Conservation (phyloP, 495 filamentous ascomycete species). For the Lasiosphaeria miniovina region DNA sequence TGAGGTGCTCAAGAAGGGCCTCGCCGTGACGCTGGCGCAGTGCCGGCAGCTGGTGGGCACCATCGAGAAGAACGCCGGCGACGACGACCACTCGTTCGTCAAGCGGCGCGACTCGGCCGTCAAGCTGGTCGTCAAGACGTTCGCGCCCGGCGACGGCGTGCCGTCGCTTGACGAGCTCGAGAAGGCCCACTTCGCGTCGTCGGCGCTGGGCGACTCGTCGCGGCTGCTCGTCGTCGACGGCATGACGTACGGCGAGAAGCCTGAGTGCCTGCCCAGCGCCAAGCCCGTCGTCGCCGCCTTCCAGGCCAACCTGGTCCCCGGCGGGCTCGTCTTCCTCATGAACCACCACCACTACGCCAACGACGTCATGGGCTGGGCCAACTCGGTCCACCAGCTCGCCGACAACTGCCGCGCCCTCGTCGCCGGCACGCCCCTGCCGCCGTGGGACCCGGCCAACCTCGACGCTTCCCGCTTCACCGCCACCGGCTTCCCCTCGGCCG, state of each 20-base stretch:
- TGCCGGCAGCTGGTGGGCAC: conserved; percentile 41
- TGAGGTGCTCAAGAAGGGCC: conserved; percentile 32
- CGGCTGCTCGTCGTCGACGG: conserved; percentile 31
- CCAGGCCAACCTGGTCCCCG: conserved; percentile 42
- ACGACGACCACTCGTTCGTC: conserved; percentile 37
- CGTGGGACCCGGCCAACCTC: conserved; percentile 33
- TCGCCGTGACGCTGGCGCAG: conserved; percentile 43
- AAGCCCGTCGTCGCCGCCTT: conserved; percentile 38
- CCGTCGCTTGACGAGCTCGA: conserved; percentile 34
- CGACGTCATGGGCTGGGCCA: conserved; percentile 43
- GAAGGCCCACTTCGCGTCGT: conserved; percentile 28
- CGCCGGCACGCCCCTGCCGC: conserved; percentile 27
- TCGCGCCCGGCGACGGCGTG: conserved; percentile 34
- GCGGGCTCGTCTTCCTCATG: conserved; percentile 42
- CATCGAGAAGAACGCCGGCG: conserved; percentile 36
- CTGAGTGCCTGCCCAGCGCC: conserved; percentile 33
- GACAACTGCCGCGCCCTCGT: conserved; percentile 41
- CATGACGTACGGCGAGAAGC: conserved; percentile 43
- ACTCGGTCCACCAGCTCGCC: conserved; percentile 38
- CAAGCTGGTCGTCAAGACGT: conserved; percentile 39
- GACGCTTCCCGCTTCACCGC: not conserved
- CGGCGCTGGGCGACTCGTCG: conserved; percentile 29
- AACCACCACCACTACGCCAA: conserved; percentile 45
- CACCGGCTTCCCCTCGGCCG: not conserved
- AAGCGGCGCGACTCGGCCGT: conserved; percentile 44